A percentile compares a stretch with the other conserved stretches of the same genome.
phyloP scores from a whole-genome alignment of 2,329 filamentous ascomycete genomes.

The Truncatella angustata region DNA sequence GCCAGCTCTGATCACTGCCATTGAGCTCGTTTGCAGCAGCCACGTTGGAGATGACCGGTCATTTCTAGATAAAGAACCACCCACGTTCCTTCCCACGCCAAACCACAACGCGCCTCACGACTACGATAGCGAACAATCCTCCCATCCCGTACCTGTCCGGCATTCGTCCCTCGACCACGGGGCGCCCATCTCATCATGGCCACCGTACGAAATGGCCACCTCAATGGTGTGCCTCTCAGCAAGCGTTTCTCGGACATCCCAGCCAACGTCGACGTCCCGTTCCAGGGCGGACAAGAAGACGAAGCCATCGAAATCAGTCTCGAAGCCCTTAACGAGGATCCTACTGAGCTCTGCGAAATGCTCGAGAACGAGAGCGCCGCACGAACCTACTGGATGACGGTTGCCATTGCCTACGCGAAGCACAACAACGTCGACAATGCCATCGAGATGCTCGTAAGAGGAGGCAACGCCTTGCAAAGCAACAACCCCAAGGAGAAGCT shows the following conservation, averaged over 20 bases:
- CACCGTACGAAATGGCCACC: constrained; percentile 40
- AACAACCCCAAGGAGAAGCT: constrained; percentile 79
- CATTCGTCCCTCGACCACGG: constrained; percentile 21
- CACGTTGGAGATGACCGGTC: not conserved
- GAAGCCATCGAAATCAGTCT: constrained; percentile 90
- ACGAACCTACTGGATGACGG: constrained; percentile 96
- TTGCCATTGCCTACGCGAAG: constrained; percentile 94
- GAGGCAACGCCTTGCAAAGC: constrained; percentile 67
- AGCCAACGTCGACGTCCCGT: constrained; percentile 63
- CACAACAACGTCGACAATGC: constrained; percentile 88
- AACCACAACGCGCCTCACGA: not conserved
- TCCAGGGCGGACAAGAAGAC: constrained; percentile 63
- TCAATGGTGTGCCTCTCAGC: constrained; percentile 42
- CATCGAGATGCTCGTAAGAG: constrained; percentile 71
- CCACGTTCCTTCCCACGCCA: not conserved
- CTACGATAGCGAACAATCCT: not conserved
- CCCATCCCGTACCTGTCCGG: not conserved
- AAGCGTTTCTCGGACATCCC: constrained; percentile 65
- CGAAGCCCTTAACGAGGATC: constrained; percentile 86
- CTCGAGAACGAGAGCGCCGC: constrained; percentile 92
- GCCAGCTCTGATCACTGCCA: not conserved
- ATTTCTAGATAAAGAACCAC: not conserved
- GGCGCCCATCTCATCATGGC: constrained; percentile 34
- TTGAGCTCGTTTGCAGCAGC: not conserved
- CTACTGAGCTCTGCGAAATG: constrained; percentile 89